Base-by-base conservation (phyloP, 371 early-diverging fungal species). In the Syncephalastrum monosporum region DNA sequence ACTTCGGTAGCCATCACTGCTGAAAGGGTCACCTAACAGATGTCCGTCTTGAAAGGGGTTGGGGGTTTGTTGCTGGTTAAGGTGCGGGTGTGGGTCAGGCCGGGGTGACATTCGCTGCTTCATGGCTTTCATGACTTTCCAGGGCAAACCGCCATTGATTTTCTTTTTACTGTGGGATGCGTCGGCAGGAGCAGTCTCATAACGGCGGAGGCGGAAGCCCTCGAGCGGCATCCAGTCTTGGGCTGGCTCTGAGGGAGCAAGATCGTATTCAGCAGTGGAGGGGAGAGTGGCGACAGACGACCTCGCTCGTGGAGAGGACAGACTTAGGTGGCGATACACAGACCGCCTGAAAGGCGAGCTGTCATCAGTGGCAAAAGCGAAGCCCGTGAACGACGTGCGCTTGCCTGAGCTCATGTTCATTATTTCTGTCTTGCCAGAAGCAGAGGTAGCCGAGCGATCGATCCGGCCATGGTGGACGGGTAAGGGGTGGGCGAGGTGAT, bases 361-460 rank as follows among this genome's bases (percentile, higher is more conserved):
- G 46, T 79, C 80, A 52, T 79, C 80, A 4, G 77, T 65, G 12
- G 80, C 74, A 56, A 67, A 79, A 6, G 75, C 80, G 51, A 76
- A 79, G 4, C 80, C 80, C 10, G 64, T 79, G 27, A 79, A 79
- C 0, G 80, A 79, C 0, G 64, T 45, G 13, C 80, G 65, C 51
- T 64, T 69, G 21, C 80, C 80, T 0, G 80, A 76, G 13, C 62
- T 47, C 69, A 79, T 76, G 53, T 79, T 70, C 74, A 77, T 73
- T 38, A 77, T 77, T 42, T 73, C 73, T 17, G 74, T 77, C 25
- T 57, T 58, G 12, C 53, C 55, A 10, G 74, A 71, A n/a, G 55
- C 63, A 5, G 25, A 49, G 2, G 68, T 70, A 0, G 19, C n/a
- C 0, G 71, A 61, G 25, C 77, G 63, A 14, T 62, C 50, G 7